A percentile compares a stretch with the other conserved stretches of the same genome.
These are phyloP conservation scores for Allium sativum DNA, from an alignment of 106 monocot genomes.

Conservation along the genomic window DNA sequence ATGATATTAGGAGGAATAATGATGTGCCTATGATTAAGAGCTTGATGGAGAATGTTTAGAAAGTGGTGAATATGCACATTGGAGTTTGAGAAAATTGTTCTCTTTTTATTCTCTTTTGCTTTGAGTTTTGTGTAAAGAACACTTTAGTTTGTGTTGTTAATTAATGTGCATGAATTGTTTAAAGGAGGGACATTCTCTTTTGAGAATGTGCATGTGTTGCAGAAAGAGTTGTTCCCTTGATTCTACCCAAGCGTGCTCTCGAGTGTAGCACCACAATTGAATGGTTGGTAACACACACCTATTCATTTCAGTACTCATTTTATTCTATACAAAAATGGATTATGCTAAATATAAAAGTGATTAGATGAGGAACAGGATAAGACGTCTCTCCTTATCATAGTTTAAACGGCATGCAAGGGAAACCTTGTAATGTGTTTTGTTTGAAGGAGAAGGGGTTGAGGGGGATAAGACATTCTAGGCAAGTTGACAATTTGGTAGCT, in stretches of 20 bases:
- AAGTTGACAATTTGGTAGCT: too few relatives aligned
- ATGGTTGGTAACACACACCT: conserved; percentile 6
- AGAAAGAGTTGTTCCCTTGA: conserved; percentile 20
- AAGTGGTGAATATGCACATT: neutral
- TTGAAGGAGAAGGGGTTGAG: too few relatives aligned
- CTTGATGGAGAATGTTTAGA: conserved; percentile 3
- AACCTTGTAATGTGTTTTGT: too few relatives aligned
- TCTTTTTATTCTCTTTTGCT: neutral
- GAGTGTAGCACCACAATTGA: conserved; percentile 9
- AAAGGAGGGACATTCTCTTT: conserved; percentile 19
- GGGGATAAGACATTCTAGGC: too few relatives aligned
- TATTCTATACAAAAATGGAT: too few relatives aligned
- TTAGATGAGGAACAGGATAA: too few relatives aligned
- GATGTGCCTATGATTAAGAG: conserved; percentile 13
- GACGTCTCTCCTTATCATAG: too few relatives aligned
- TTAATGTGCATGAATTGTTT: neutral
- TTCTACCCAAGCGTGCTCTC: conserved; percentile 24
- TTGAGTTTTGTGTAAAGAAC: neutral
- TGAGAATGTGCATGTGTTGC: conserved; percentile 19
- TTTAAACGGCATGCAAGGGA: too few relatives aligned
- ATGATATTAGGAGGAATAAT: neutral
- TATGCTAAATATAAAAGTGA: too few relatives aligned
- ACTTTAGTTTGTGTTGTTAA: too few relatives aligned
- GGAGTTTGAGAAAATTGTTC: conserved; percentile 6
- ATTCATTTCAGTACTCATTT: too few relatives aligned